Evolutionary conservation across 768 basidiomycete species (phyloP), one percentile per base, ranked within the genome.

Genomic region (Mycena metata): DNA sequence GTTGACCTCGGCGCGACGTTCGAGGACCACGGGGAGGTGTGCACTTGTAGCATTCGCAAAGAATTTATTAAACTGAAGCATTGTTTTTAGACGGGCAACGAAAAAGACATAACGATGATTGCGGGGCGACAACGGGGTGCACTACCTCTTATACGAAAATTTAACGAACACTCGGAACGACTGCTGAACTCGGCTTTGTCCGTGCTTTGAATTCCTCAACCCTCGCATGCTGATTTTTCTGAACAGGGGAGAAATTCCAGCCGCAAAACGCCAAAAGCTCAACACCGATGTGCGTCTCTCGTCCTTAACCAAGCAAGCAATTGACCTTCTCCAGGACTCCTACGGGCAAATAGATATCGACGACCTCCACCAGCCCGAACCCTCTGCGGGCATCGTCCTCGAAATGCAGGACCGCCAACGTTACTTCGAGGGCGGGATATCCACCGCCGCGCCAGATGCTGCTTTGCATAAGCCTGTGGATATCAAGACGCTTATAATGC

Each of bases 141-240:
- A 15, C 80, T 99, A 24, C 98, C 98, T 0, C 85, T 99, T 52
- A 99, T 99, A 71, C 87, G 97, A 55, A 94, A 96, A 76, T 99
- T 99, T 81, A 99, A 99, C 74, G 96, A 98, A 75, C 98, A 99
- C 78, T 98, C 96, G 0, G 95, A 97, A 72, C 83, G 96, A 71
- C 82, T 98, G 12, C 82, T 99, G 16, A 91, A 92, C 65, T 90
- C 94, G 47, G 91, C 93, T 6, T 74, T 95, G 93, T 93, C 75
- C 72, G 78, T 72, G 41, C 30, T 21, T 46, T 13, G 30, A 24
- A 35, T 19, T 67, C 62, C n/a, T 63, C 35, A 24, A 26, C 49
- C 35, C 60, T 52, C 67, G 63, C 30, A 26, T 39, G 50, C 65
- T 50, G 51, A 59, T 39, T 21, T 60, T 62, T 62, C 36, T 11